Percentiles rank a stretch among this genome's conserved stretches.
Conservation (phyloP, 176 grass and related monocot genomes). For the Hyparrhenia diplandra region DNA sequence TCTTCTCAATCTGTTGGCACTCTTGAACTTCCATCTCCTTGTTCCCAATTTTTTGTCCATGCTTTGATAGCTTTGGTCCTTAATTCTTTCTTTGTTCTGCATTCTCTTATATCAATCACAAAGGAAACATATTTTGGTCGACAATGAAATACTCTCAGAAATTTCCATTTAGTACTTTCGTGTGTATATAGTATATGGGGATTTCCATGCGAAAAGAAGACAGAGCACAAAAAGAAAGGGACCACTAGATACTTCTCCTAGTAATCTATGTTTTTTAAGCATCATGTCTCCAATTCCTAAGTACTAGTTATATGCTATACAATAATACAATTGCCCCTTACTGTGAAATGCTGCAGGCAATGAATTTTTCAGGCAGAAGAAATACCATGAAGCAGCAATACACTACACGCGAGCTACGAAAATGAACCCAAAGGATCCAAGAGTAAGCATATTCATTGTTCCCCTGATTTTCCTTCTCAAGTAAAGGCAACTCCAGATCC, state of each 20-base stretch:
- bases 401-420: slow-evolving; percentile 52
- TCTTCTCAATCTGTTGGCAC: neutral
- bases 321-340: neutral
- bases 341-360: slow-evolving; percentile 34
- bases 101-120: neutral
- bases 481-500: neutral
- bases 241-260: neutral
- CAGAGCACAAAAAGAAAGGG: neutral
- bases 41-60: too few relatives aligned
- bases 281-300: neutral
- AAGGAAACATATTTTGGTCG: neutral
- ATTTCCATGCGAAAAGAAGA: neutral
- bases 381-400: slow-evolving; percentile 48
- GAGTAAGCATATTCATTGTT: slow-evolving; percentile 35
- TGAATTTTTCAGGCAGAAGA: slow-evolving; percentile 47
- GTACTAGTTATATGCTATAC: neutral
- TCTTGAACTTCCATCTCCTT: too few relatives aligned
- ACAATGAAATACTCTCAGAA: neutral
- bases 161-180: neutral
- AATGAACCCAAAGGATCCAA: slow-evolving; percentile 52
- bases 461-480: neutral
- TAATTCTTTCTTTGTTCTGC: neutral
- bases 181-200: neutral
- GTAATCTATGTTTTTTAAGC: neutral
- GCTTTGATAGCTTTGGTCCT: neutral